phyloP scores from a whole-genome alignment of 148 eudicot genomes.

The Rhododendron ovatum region DNA sequence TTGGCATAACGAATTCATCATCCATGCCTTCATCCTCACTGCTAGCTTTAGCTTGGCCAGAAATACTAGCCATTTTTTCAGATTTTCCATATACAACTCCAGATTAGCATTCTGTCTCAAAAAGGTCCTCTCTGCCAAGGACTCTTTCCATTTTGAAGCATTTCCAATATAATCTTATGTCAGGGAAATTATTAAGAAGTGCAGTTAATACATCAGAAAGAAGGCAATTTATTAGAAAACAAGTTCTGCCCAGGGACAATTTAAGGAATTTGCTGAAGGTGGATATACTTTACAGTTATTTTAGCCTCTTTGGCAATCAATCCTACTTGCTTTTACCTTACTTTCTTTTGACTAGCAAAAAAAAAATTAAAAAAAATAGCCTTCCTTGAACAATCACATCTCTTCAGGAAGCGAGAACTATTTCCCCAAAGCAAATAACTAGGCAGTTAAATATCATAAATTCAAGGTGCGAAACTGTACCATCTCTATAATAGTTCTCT shows the following conservation, averaged over 20 bases:
- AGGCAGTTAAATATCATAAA: not conserved
- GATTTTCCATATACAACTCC: conserved; percentile 75
- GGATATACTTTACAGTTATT: not conserved
- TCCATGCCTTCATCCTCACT: conserved; percentile 67
- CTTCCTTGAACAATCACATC: not conserved
- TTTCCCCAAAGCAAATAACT: not conserved
- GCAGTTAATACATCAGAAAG: not conserved
- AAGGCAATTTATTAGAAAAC: not conserved
- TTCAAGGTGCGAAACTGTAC: conserved; percentile 18
- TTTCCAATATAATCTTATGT: conserved; percentile 58
- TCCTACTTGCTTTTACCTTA: conserved; percentile 7
- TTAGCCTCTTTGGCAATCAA: not conserved
- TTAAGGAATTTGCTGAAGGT: not conserved
- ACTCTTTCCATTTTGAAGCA: conserved; percentile 81
- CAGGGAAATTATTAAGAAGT: conserved; percentile 11
- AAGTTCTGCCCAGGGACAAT: not conserved
- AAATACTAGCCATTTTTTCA: conserved; percentile 15
- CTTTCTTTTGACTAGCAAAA: not conserved
- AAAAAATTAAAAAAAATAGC: too few relatives aligned
- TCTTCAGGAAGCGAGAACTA: not conserved
- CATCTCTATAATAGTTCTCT: conserved; percentile 33
- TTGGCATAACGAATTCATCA: conserved; percentile 76
- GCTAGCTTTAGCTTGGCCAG: conserved; percentile 22
- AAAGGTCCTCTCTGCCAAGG: conserved; percentile 53
- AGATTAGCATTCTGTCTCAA: conserved; percentile 55